Percentiles rank a stretch among this genome's conserved stretches.
phyloP scores from a whole-genome alignment of 2,329 filamentous ascomycete genomes.

The Diaporthe capsici region DNA sequence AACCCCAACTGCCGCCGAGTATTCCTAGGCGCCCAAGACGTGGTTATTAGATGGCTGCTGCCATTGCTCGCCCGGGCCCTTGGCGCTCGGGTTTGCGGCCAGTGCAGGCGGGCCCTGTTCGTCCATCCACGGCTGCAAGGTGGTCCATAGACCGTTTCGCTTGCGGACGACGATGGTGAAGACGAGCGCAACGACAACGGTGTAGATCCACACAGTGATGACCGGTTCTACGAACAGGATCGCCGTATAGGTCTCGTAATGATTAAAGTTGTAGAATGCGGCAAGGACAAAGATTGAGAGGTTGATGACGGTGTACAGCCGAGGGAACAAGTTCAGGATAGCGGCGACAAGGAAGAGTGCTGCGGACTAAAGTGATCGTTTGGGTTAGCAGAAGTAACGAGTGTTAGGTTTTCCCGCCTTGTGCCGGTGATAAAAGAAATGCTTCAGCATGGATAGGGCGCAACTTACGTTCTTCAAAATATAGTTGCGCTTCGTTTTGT shows the following conservation, averaged over 20 bases:
- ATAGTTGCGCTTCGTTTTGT: not conserved
- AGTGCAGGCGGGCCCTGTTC: not conserved
- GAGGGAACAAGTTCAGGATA: slow-evolving; percentile 49
- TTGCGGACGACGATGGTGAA: slow-evolving; percentile 45
- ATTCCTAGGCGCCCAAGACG: not conserved
- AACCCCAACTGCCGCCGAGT: not conserved
- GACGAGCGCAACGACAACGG: slow-evolving; percentile 45
- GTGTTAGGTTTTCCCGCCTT: not conserved
- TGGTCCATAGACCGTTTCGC: slow-evolving; percentile 47
- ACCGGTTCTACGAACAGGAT: slow-evolving; percentile 42
- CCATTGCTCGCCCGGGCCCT: slow-evolving; percentile 42
- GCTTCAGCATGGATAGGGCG: not conserved
- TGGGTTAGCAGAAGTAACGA: not conserved
- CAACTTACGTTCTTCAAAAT: slow-evolving; percentile 16
- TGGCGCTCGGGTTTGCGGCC: not conserved
- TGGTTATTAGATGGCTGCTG: not conserved
- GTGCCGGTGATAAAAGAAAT: not conserved
- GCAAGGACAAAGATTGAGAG: slow-evolving; percentile 37
- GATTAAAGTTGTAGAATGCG: not conserved
- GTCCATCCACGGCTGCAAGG: slow-evolving; percentile 41
- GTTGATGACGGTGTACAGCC: slow-evolving; percentile 42
- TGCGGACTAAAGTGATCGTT: slow-evolving; percentile 44
- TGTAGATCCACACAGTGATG: slow-evolving; percentile 43
- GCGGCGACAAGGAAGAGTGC: slow-evolving; percentile 52
- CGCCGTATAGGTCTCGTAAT: not conserved